A percentile compares a stretch with the other conserved stretches of the same genome.
Evolutionary conservation across 2,329 filamentous ascomycete species (phyloP).

Genomic region (Hypoxylon sp.): DNA sequence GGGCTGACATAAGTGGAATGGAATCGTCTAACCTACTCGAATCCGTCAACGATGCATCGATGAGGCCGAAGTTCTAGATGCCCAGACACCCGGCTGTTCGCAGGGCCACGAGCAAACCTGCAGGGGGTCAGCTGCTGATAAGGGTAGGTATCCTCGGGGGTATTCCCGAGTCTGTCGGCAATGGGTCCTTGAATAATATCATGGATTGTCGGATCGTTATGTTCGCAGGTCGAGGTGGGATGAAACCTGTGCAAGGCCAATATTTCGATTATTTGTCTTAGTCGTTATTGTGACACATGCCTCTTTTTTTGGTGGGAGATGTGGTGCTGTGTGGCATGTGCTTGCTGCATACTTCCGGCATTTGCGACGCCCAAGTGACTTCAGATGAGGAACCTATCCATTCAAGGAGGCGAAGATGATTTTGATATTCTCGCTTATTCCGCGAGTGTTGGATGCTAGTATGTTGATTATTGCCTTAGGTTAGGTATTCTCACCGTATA

Average conservation of each 20-base stretch:
- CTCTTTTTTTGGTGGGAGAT: slow-evolving; percentile 6
- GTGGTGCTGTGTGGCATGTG: slow-evolving; percentile 31
- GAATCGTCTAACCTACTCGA: slow-evolving; percentile 3
- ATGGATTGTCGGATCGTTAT: slow-evolving; percentile 14
- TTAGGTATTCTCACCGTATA: not conserved
- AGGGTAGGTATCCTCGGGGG: slow-evolving; percentile 33
- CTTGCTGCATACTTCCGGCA: slow-evolving; percentile 35
- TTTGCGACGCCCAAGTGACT: slow-evolving; percentile 26
- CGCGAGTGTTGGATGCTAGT: slow-evolving; percentile 11
- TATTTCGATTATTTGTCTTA: slow-evolving; percentile 18
- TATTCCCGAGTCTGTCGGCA: not conserved
- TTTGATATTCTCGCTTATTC: slow-evolving; percentile 17
- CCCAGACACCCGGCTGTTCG: slow-evolving; percentile 24
- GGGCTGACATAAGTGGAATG: slow-evolving; percentile 23
- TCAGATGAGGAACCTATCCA: not conserved
- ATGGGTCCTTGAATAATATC: slow-evolving; percentile 5
- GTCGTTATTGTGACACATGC: slow-evolving; percentile 34
- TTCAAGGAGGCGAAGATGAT: not conserved
- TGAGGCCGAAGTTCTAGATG: slow-evolving; percentile 37
- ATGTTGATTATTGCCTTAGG: slow-evolving; percentile 20
- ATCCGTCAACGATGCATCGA: slow-evolving; percentile 16
- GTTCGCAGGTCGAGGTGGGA: slow-evolving; percentile 4
- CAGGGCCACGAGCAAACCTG: slow-evolving; percentile 32
- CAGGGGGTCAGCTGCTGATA: slow-evolving; percentile 37
- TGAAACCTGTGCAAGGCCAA: slow-evolving; percentile 14